phyloP scores from a whole-genome alignment of 306 rosid genomes.

The Oxytropis ochrocephala region DNA sequence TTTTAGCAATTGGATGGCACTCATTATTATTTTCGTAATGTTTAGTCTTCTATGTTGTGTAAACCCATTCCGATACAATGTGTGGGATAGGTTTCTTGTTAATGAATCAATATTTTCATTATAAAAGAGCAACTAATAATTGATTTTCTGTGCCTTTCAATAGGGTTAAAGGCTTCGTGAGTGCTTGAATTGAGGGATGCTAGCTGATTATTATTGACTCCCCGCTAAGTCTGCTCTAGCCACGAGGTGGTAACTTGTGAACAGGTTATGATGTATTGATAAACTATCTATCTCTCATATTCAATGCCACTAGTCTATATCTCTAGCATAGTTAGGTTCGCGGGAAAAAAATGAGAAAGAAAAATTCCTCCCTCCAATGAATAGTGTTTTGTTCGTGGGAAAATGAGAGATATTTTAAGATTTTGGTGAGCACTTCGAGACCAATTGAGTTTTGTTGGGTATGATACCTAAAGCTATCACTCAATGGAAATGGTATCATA shows the following conservation, averaged over 20 bases:
- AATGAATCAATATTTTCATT: background rate
- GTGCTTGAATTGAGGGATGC: background rate
- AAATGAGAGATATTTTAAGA: too few species aligned
- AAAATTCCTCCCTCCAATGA: too few species aligned
- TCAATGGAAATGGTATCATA: too few species aligned
- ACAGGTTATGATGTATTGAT: background rate
- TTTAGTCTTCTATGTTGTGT: background rate
- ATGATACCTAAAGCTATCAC: too few species aligned
- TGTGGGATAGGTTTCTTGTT: background rate
- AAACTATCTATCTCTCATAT: too few species aligned
- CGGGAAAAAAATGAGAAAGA: too few species aligned
- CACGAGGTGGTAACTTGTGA: background rate
- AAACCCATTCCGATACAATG: background rate
- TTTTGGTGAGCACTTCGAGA: too few species aligned
- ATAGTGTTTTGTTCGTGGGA: too few species aligned
- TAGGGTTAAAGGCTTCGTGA: constrained; percentile 8
- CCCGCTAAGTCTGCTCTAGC: constrained; percentile 19
- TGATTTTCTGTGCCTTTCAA: constrained; percentile 14
- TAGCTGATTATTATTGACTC: background rate
- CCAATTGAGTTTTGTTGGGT: too few species aligned
- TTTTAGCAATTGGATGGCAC: background rate
- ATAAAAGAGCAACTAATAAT: background rate
- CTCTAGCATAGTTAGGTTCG: too few species aligned
- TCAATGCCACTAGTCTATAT: too few species aligned
- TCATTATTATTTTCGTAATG: background rate